Conservation (phyloP, 164 flowering plant species). For the Macadamia tetraphylla region DNA sequence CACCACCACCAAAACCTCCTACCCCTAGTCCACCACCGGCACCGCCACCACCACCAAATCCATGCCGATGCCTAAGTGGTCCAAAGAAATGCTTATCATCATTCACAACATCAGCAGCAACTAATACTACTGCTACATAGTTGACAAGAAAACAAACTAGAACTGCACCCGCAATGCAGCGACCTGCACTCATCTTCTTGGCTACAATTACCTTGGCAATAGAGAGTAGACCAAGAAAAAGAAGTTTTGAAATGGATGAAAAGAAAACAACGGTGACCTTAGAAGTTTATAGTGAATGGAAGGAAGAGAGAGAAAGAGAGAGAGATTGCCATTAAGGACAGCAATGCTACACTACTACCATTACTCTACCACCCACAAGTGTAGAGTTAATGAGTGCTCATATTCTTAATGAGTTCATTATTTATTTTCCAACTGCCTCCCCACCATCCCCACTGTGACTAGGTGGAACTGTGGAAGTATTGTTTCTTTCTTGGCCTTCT, state of each 20-base stretch:
- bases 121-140: neutral
- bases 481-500: too few species aligned
- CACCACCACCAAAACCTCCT: neutral
- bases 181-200: neutral
- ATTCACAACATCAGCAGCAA: neutral
- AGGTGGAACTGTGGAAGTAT: too few species aligned
- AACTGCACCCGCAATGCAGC: neutral
- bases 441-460: neutral
- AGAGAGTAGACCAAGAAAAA: too few species aligned
- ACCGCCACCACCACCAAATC: neutral
- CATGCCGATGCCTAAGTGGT: neutral
- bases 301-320: neutral
- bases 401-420: neutral
- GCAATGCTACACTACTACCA: neutral
- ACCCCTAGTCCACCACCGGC: neutral
- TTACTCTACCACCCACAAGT: neutral
- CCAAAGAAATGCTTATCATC: constrained; percentile 2
- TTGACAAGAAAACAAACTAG: neutral
- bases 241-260: too few species aligned
- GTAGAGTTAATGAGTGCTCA: neutral
- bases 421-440: neutral
- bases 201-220: too few species aligned
- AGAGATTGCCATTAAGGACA: neutral
- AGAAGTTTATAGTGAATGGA: neutral
- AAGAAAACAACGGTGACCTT: too few species aligned